These are phyloP conservation scores for Mortierella sp. DNA, from an alignment of 371 early-diverging fungal species.

Conservation along the genomic window DNA sequence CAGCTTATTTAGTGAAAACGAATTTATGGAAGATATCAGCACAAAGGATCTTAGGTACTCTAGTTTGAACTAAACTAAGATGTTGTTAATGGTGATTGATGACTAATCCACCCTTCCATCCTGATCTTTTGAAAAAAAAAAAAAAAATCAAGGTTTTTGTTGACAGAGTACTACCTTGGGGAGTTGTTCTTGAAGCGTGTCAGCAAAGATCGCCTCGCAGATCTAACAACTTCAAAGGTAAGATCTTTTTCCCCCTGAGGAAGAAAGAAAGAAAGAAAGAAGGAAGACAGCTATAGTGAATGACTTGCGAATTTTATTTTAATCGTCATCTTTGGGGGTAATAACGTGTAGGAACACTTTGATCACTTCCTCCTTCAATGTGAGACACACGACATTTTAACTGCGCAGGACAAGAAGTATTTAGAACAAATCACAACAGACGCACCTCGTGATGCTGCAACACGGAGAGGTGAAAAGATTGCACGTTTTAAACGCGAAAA, in stretches of 20 bases:
- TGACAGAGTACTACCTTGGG: conserved; percentile 85
- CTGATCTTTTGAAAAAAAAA: too few relatives aligned
- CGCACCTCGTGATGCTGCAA: conserved; percentile 55
- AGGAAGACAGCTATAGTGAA: background rate
- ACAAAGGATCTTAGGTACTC: conserved; percentile 79
- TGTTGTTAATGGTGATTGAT: background rate
- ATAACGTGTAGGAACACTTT: conserved; percentile 52
- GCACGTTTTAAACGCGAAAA: conserved; percentile 82
- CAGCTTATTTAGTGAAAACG: conserved; percentile 88
- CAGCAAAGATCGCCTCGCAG: conserved; percentile 59
- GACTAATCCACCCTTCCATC: background rate
- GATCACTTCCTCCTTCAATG: conserved; percentile 68
- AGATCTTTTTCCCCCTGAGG: background rate
- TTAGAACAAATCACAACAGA: conserved; percentile 50
- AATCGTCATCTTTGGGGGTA: too few relatives aligned
- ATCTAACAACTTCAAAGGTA: conserved; percentile 68
- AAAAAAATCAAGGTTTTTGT: conserved; percentile 66
- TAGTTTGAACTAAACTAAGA: background rate
- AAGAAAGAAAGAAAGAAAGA: background rate
- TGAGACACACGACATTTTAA: conserved; percentile 73
- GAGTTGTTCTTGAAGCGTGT: conserved; percentile 71
- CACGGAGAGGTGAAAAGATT: conserved; percentile 80
- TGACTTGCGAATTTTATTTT: background rate
- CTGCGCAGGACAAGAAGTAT: conserved; percentile 62
- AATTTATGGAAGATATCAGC: conserved; percentile 88